Evolutionary conservation across 345 rosid species (phyloP).

Genomic region (Anastatica hierochuntica): DNA sequence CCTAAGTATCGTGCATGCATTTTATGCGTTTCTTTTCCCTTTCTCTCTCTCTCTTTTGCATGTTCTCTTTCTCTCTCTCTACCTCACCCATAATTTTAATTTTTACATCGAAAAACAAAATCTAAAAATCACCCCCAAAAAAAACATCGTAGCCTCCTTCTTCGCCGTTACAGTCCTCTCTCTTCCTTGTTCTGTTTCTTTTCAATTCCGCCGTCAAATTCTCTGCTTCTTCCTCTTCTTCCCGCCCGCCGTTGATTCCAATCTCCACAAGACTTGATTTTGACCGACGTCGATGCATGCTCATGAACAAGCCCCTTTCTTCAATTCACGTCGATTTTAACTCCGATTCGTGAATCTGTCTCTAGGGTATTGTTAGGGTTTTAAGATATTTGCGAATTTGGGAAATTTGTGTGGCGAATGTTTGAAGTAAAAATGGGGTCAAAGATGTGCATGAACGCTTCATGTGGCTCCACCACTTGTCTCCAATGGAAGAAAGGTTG

Average conservation of each 20-base stretch:
- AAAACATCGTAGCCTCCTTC: too few relatives aligned
- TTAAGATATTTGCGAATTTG: conserved; percentile 5
- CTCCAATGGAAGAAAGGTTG: conserved; percentile 79
- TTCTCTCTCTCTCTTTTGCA: conserved; percentile 31
- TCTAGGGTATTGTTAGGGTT: conserved; percentile 10
- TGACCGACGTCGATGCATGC: conserved; percentile 27
- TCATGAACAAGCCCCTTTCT: too few relatives aligned
- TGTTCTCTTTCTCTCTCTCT: conserved; percentile 33
- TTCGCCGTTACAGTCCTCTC: conserved; percentile 24
- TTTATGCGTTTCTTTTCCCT: conserved; percentile 42
- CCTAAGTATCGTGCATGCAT: conserved; percentile 79
- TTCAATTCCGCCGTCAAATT: conserved; percentile 19
- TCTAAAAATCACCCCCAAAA: background rate
- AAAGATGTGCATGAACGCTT: conserved; percentile 75
- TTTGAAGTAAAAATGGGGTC: conserved; percentile 37
- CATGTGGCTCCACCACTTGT: conserved; percentile 39
- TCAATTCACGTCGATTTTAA: conserved; percentile 25
- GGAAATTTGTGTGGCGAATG: background rate
- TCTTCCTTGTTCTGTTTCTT: background rate
- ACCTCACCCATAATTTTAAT: conserved; percentile 17
- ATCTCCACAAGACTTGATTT: background rate
- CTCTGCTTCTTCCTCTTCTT: background rate
- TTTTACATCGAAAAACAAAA: conserved; percentile 12
- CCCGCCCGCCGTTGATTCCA: background rate
- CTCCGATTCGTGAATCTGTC: conserved; percentile 5